Evolutionary conservation across 176 grass and related monocot species (phyloP), one percentile per base, ranked within the genome.

Genomic region (Phoenix roebelenii): DNA sequence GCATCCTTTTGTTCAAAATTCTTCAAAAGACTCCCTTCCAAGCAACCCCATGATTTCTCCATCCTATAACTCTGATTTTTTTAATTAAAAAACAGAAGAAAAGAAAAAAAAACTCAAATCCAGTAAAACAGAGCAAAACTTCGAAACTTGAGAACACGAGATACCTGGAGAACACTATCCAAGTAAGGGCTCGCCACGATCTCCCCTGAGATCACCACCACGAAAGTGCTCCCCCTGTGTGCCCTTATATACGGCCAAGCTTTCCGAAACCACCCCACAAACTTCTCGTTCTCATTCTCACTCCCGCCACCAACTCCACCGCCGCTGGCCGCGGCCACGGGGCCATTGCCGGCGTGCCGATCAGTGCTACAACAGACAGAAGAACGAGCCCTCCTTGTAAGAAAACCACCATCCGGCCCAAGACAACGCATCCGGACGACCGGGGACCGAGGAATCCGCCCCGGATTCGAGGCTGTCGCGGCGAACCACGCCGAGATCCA

Each of bases 221-320:
- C 80, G 60, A 90, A 96, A 22, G 77, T 87, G 73, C 83, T 87
- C 53, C 86, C 83, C 20, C 83, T 79, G 72, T 96, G 91, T 15
- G 80, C 86, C 39, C 83, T 64, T 61, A 96, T 87, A 53, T 96
- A 96, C 32, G 86, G 83, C 86, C 86, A 96, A 35, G 91, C 87
- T 78, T 91, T 75, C 25, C 81, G 76, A 29, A 97, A 90, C 69
- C 85, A 97, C 20, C 78, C 52, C 0, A 97, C 92, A 19, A 97
- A 87, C 54, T 83, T 71, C 68, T 82, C 72, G n/a, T 75, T 48
- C 29, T 23, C 58, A 14, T 44, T 14, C 35, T 44, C 35, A 10
- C 10, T 44, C 72, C 18, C 63, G 61, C 22, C 54, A 54, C 26
- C 18, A 24, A 72, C 58, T 30, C 18, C 39, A 19, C 9, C 32